Evolutionary conservation across 2,329 filamentous ascomycete genomes (phyloP), one percentile per base, ranked within the genome.

Genomic region (Pseudogymnoascus sp.): DNA sequence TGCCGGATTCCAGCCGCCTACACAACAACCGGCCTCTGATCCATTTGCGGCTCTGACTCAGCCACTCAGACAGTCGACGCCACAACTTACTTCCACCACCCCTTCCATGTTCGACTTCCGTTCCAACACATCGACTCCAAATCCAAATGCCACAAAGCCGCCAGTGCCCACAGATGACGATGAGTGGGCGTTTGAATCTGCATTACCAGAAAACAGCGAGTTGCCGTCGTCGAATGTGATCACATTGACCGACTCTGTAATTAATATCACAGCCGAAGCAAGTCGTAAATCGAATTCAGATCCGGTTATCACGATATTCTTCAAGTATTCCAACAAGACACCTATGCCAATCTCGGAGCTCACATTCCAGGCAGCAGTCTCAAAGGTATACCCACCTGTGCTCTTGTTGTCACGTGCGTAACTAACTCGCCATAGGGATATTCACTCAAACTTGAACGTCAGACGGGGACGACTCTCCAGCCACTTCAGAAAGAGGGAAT

Each of bases 101-200:
- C 71, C 81, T 41, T 77, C 76, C 35, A 78, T 77, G 60, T 77
- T 72, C 60, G 67, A 75, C 62, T 75, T 74, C 66, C 28, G 49
- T 55, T 55, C 49, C 11, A 55, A 55, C 3, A 33, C 49, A 55
- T 55, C 49, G 2, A 55, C 49, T 22, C 73, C 72, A 65, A 72
- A 68, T 22, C 74, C 75, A 60, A 71, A 73, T 60, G 71, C 71
- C 42, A 69, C 75, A 55, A 69, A 74, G 5, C 64, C 76, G 49
- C 68, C 75, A 36, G 55, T 69, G 19, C 70, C 77, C 6, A 79
- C 78, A 60, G 85, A 90, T 52, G 93, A 97, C 60, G 93, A 97
- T 66, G 93, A 97, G 71, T 97, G 93, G 92, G 89, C 86, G 23
- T 97, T 97, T 73, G 86, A 90, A 2, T 97, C 93, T 0, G 88